These are phyloP conservation scores for Candolleomyces eurysporus DNA, from an alignment of 768 basidiomycete genomes.

Conservation along the genomic window DNA sequence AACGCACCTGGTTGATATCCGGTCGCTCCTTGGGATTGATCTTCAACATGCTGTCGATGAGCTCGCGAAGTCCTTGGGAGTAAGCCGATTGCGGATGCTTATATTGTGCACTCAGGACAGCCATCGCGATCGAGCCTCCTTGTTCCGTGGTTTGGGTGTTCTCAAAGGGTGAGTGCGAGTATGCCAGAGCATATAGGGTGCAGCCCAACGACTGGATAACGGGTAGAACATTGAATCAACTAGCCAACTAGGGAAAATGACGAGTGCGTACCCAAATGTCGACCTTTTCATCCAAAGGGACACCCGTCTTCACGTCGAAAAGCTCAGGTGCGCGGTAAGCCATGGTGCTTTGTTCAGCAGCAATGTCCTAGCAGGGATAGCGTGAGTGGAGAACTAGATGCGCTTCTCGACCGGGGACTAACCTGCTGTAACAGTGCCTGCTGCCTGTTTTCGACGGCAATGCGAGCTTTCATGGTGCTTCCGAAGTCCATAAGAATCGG, in stretches of 20 bases:
- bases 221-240: not conserved
- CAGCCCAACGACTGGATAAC: constrained; percentile 85
- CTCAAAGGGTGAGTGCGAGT: constrained; percentile 96
- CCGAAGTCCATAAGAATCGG: constrained; percentile 99
- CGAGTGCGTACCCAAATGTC: constrained; percentile 82
- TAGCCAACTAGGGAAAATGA: not conserved
- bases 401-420: constrained; percentile 9
- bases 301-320: constrained; percentile 94
- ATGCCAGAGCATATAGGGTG: constrained; percentile 91
- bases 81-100: constrained; percentile 86
- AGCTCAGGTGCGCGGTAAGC: constrained; percentile 96
- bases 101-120: constrained; percentile 91
- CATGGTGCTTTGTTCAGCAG: constrained; percentile 98
- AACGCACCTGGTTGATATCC: constrained; percentile 74
- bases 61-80: constrained; percentile 74
- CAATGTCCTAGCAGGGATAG: constrained; percentile 66
- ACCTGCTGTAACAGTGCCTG: constrained; percentile 91
- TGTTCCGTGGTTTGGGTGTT: constrained; percentile 89
- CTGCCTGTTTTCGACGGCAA: constrained; percentile 76
- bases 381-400: constrained; percentile 3
- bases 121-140: constrained; percentile 97
- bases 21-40: constrained; percentile 81
- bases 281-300: constrained; percentile 86
- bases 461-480: constrained; percentile 82
- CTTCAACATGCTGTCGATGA: constrained; percentile 85